phyloP scores from a whole-genome alignment of 176 grass and related monocot genomes.

The barley (Hordeum vulgare) region MorexV3_pseudomolecules_assembly NC_058524.1:103519420-103519919 shows the following conservation, averaged over 20 bases:
- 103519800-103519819: neutral
- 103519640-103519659: neutral
- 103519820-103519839: neutral
- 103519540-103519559: neutral
- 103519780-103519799: neutral
- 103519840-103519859: neutral
- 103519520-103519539: neutral
- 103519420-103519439: slow-evolving; percentile 32
- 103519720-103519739: neutral
- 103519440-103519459: slow-evolving; percentile 17
- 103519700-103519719: neutral
- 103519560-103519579: neutral
- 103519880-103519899: neutral
- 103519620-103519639: neutral
- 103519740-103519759: neutral
- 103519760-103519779: neutral
- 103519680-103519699: neutral
- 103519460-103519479: neutral
- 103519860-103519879: neutral
- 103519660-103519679: neutral
- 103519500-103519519: neutral
- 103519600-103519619: neutral
- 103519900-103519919: neutral
- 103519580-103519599: neutral
- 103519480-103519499: slow-evolving; percentile 26